phyloP scores from a whole-genome alignment of 2,329 filamentous ascomycete species.

The Ploettnerulaceae sp. region DNA sequence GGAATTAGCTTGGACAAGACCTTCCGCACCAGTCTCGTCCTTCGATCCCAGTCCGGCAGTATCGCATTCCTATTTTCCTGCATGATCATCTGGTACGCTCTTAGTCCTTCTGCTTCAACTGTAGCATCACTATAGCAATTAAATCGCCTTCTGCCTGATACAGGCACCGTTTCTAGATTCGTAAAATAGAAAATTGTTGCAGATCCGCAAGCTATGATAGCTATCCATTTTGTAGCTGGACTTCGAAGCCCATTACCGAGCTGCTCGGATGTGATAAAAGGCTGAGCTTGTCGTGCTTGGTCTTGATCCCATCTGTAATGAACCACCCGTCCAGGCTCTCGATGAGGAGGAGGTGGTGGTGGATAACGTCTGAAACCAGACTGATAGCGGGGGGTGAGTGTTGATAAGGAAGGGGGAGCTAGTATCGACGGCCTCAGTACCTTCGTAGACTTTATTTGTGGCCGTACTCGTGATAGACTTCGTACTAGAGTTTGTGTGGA shows the following conservation, averaged over 20 bases:
- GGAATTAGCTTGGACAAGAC: conserved; percentile 65
- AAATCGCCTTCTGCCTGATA: conserved; percentile 68
- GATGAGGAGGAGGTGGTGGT: conserved; percentile 7
- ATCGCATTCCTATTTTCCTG: conserved; percentile 46
- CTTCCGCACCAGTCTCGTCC: conserved; percentile 51
- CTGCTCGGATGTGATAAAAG: conserved; percentile 38
- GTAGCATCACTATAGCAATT: conserved; percentile 57
- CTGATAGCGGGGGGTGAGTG: conserved; percentile 4
- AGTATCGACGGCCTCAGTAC: neutral
- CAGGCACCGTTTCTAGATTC: conserved; percentile 68
- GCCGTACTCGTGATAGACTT: neutral
- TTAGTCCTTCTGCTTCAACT: conserved; percentile 49
- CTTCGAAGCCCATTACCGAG: conserved; percentile 34
- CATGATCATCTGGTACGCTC: conserved; percentile 54
- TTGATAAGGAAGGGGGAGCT: neutral
- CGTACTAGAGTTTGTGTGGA: too few relatives aligned
- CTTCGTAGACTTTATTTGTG: neutral
- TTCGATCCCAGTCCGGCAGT: conserved; percentile 55
- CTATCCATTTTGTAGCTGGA: conserved; percentile 36
- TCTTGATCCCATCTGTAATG: conserved; percentile 21
- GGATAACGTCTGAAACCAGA: conserved; percentile 4
- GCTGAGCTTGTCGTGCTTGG: conserved; percentile 28
- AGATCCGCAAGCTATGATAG: conserved; percentile 37
- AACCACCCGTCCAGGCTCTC: conserved; percentile 6
- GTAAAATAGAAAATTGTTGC: conserved; percentile 54